phyloP scores from a whole-genome alignment of 129 eudicot genomes.

The Oenanthe sinensis region DNA sequence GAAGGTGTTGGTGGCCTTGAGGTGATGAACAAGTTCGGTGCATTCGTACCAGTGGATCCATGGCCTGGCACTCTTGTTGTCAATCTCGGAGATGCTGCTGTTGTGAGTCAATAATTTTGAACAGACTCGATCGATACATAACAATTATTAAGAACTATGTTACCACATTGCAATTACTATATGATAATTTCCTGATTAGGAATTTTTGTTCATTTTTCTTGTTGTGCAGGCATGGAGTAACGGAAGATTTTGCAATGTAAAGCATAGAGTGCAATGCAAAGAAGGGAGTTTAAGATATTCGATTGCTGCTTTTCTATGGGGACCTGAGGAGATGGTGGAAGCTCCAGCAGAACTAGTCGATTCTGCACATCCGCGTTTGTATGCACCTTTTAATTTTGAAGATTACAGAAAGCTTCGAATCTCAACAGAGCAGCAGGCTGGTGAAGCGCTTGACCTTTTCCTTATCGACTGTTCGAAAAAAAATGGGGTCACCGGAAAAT shows the following conservation, averaged over 20 bases:
- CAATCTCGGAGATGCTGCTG: conserved; percentile 70
- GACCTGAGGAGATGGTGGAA: conserved; percentile 45
- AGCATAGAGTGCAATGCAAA: neutral
- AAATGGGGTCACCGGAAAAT: neutral
- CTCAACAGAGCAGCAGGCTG: conserved; percentile 34
- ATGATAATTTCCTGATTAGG: too few relatives aligned
- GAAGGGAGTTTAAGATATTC: conserved; percentile 52
- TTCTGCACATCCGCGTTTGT: conserved; percentile 48
- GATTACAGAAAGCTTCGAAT: conserved; percentile 44
- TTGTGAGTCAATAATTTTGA: conserved; percentile 17
- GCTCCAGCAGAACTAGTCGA: conserved; percentile 51
- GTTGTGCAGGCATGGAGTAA: conserved; percentile 28
- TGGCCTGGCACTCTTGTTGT: conserved; percentile 62
- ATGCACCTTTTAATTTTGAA: conserved; percentile 38
- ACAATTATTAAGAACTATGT: too few relatives aligned
- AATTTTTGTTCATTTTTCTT: too few relatives aligned
- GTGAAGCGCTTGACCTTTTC: conserved; percentile 56
- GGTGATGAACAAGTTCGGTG: conserved; percentile 49
- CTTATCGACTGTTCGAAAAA: conserved; percentile 12
- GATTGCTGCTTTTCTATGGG: conserved; percentile 60
- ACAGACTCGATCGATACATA: too few relatives aligned
- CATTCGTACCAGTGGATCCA: conserved; percentile 53
- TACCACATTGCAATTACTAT: too few relatives aligned
- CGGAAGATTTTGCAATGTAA: neutral
- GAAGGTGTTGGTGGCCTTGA: conserved; percentile 80